Conservation (phyloP, 1,284 basidiomycete species). For the Melampsora larici-populina region DNA sequence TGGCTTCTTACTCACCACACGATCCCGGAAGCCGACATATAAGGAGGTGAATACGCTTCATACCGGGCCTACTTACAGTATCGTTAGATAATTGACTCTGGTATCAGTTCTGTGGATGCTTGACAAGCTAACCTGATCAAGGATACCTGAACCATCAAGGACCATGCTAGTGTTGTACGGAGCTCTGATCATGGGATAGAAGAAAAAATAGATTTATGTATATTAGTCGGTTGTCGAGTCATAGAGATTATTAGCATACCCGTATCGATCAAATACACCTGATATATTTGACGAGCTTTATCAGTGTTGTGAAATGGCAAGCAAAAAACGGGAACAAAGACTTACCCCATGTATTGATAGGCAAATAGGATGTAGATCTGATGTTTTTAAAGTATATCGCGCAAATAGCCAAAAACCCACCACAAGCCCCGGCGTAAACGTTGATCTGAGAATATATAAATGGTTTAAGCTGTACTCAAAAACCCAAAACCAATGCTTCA, state of each 20-base stretch:
- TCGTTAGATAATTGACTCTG: too few species aligned
- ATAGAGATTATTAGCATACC: slow-evolving; percentile 8
- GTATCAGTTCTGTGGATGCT: too few species aligned
- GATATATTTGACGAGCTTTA: neutral
- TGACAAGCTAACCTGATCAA: slow-evolving; percentile 19
- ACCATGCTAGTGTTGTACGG: slow-evolving; percentile 25
- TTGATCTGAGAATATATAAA: slow-evolving; percentile 8
- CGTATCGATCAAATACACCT: slow-evolving; percentile 37
- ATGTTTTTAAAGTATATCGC: slow-evolving; percentile 21
- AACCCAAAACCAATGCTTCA: slow-evolving; percentile 45
- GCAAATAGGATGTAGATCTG: slow-evolving; percentile 44
- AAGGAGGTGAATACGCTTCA: slow-evolving; percentile 48
- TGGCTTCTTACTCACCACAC: slow-evolving; percentile 30
- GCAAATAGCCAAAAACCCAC: slow-evolving; percentile 7
- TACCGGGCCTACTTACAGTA: slow-evolving; percentile 35
- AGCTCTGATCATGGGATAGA: slow-evolving; percentile 6
- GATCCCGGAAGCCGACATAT: slow-evolving; percentile 44
- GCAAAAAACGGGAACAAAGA: too few species aligned
- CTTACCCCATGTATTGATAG: slow-evolving; percentile 46
- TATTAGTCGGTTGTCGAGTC: neutral
- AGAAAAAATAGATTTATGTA: neutral
- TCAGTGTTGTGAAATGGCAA: too few species aligned
- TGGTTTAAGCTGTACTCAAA: too few species aligned
- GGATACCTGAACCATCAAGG: slow-evolving; percentile 10
- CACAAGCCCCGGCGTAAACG: slow-evolving; percentile 23